Conservation (phyloP, 2,329 filamentous ascomycete genomes). For the Trichoderma koningiopsis region DNA sequence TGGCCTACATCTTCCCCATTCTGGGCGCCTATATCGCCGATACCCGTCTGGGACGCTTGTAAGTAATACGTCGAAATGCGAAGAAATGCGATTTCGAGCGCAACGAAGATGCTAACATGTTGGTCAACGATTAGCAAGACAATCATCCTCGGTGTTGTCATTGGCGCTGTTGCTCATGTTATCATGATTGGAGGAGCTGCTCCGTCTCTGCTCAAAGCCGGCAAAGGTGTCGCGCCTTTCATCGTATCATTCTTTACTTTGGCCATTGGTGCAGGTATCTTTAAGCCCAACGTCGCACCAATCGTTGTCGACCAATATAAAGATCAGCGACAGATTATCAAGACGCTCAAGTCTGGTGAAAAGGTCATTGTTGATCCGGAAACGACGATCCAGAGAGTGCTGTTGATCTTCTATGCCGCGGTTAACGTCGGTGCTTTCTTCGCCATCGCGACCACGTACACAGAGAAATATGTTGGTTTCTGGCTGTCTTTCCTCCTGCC, state of each 20-base stretch:
- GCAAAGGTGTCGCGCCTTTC: conserved; percentile 25
- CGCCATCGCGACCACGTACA: conserved; percentile 24
- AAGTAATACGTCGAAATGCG: neutral
- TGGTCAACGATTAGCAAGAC: conserved; percentile 13
- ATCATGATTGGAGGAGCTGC: conserved; percentile 26
- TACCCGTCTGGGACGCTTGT: conserved; percentile 23
- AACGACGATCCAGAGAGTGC: conserved; percentile 21
- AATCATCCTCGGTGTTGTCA: conserved; percentile 21
- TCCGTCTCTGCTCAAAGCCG: conserved; percentile 23
- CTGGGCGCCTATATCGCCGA: conserved; percentile 26
- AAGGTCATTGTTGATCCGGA: conserved; percentile 27
- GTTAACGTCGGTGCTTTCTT: conserved; percentile 27
- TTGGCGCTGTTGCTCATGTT: conserved; percentile 25
- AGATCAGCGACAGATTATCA: conserved; percentile 21
- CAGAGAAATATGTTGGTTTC: conserved; percentile 26
- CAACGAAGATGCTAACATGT: neutral
- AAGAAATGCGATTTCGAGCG: too few species aligned
- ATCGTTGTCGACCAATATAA: conserved; percentile 24
- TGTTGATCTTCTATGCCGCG: conserved; percentile 25
- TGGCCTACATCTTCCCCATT: conserved; percentile 27
- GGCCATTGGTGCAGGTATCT: conserved; percentile 24
- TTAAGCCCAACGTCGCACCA: conserved; percentile 26
- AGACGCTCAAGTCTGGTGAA: conserved; percentile 27
- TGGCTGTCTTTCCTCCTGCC: conserved; percentile 26
- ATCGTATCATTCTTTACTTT: conserved; percentile 24